Evolutionary conservation across 176 grass and related monocot species (phyloP).

Genomic region (Juncus effusus): DNA sequence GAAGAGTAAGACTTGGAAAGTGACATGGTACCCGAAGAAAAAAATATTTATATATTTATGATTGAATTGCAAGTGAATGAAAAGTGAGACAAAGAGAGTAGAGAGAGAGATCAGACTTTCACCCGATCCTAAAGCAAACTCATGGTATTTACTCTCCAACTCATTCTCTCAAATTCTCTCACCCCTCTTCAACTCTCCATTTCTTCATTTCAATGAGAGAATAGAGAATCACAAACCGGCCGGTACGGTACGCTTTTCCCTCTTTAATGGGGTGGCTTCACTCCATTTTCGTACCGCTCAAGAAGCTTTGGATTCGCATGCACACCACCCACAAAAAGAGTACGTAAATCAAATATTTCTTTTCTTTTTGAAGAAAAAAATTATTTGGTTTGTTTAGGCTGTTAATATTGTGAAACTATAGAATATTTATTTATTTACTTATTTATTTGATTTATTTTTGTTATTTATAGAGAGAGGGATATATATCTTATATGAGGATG

Average conservation of each 20-base stretch:
- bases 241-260: constrained; percentile 4
- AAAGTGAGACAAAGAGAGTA: constrained; percentile 29
- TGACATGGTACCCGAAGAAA: constrained; percentile 64
- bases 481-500: constrained; percentile 69
- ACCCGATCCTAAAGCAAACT: constrained; percentile 48
- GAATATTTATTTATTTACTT: neutral
- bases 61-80: constrained; percentile 48
- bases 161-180: neutral
- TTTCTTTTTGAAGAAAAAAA: neutral
- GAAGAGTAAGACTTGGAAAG: constrained; percentile 56
- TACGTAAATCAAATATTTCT: constrained; percentile 24
- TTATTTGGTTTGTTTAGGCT: neutral
- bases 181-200: constrained; percentile 23
- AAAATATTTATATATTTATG: constrained; percentile 16
- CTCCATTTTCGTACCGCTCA: constrained; percentile 64
- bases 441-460: neutral
- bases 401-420: constrained; percentile 7
- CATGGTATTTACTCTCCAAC: constrained; percentile 42
- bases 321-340: constrained; percentile 48
- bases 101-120: constrained; percentile 43
- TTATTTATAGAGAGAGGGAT: constrained; percentile 54
- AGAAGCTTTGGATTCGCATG: constrained; percentile 50
- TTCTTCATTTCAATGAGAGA: constrained; percentile 2
- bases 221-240: too few species aligned
- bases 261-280: constrained; percentile 60